Evolutionary conservation across 768 basidiomycete species (phyloP), one percentile per base, ranked within the genome.

Genomic region (Suillus discolor): DNA sequence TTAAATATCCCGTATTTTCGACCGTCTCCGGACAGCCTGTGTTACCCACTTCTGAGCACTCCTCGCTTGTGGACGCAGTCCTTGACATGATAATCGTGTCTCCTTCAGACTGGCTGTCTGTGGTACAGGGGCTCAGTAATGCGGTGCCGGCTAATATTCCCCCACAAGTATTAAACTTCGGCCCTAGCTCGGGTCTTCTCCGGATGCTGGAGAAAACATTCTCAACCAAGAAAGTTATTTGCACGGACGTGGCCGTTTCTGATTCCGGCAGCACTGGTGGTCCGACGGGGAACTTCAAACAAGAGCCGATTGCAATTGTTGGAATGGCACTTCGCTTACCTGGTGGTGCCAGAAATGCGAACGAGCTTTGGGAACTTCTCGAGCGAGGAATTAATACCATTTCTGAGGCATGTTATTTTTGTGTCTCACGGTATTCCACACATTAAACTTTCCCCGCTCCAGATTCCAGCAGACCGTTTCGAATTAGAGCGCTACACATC

Each of bases 391-490:
- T 80, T 41, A 87, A 85, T 71, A 90, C 87, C 0, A 69, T 87
- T 51, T 75, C 83, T 34, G 81, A 87, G 81, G 91, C 90, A 63
- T 62, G 79, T 63, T 18, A 55, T 45, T 44, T 25, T 15, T 28
- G 23, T 6, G 3, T 64, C 25, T 45, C 36, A 36, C 62, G 34
- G 51, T 65, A 49, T 6, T 57, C 23, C 62, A 15, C 44, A 39
- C 42, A 62, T 64, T 44, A 39, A 42, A 54, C 67, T 49, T 65
- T 63, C 8, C 20, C 42, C 64, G 0, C 23, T 71, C 4, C 67
- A 92, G 91, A 85, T 92, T 47, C 91, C 91, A 2, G 74, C 73
- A 31, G 75, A 82, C 67, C 85, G 90, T 4, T 92, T 92, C 75
- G 72, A 79, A 16, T 71, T 83, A 28, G 71, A 78, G 6, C 75